Conservation (phyloP, 164 flowering plant genomes). For the Stephania cephalantha region DNA sequence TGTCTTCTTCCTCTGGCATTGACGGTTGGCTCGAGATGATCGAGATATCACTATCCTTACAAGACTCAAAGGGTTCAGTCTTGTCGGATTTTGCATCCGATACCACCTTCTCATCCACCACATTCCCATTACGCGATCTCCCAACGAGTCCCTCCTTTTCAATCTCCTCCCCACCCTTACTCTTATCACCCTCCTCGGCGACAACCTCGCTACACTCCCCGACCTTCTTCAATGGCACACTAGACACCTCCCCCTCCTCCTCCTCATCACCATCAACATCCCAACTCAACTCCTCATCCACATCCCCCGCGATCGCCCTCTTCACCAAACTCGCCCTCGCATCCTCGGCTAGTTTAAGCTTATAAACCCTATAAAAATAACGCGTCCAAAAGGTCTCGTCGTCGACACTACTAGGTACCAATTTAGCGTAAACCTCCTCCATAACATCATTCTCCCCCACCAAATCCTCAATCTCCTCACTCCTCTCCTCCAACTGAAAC, state of each 20-base stretch:
- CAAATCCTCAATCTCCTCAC: constrained; percentile 51
- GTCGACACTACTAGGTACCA: constrained; percentile 55
- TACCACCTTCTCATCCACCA: not conserved
- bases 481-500: constrained; percentile 50
- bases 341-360: constrained; percentile 61
- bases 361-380: constrained; percentile 59
- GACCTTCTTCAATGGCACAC: not conserved
- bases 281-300: constrained; percentile 86
- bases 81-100: constrained; percentile 14
- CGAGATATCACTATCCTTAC: constrained; percentile 60
- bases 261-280: constrained; percentile 69
- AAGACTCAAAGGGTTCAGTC: constrained; percentile 34
- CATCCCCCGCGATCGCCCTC: constrained; percentile 58
- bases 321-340: constrained; percentile 67
- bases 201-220: constrained; percentile 6
- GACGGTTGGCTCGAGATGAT: constrained; percentile 55
- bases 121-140: not conserved
- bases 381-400: constrained; percentile 60
- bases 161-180: not conserved
- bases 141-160: not conserved
- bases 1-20: constrained; percentile 60
- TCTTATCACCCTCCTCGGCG: not conserved
- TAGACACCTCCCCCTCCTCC: not conserved
- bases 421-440: constrained; percentile 35
- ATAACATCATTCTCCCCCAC: constrained; percentile 32